These are phyloP conservation scores for Sporodiniella umbellata DNA, from an alignment of 371 early-diverging fungal genomes.

Conservation along the genomic window DNA sequence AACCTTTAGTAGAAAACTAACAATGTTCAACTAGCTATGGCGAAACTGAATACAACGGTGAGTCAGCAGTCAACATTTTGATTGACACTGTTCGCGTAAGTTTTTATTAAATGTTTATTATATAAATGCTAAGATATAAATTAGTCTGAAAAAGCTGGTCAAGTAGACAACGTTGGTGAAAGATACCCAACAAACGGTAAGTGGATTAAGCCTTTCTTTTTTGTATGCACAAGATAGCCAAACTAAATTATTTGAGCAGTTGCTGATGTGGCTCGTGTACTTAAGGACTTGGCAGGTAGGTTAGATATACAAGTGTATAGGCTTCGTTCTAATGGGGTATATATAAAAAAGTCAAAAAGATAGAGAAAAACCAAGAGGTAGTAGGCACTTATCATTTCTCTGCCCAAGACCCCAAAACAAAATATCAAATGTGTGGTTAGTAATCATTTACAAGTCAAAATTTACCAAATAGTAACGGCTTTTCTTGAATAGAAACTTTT, in stretches of 20 bases:
- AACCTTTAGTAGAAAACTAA: no score
- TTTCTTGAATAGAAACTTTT: slow-evolving; percentile 39
- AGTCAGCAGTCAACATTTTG: slow-evolving; percentile 77
- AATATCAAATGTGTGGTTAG: slow-evolving; percentile 77
- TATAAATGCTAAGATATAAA: no score
- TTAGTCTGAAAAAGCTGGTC: slow-evolving; percentile 19
- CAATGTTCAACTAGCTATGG: no score
- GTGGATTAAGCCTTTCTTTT: no score
- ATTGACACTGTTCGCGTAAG: slow-evolving; percentile 59
- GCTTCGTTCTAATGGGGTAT: no score
- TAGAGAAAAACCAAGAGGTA: slow-evolving; percentile 41
- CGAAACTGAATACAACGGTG: slow-evolving; percentile 57
- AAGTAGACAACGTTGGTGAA: slow-evolving; percentile 68
- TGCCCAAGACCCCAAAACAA: slow-evolving; percentile 63
- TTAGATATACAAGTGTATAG: not conserved
- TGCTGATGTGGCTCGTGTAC: slow-evolving; percentile 65
- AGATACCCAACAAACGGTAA: slow-evolving; percentile 83
- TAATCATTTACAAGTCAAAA: no score
- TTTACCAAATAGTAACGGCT: no score
- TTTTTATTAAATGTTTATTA: no score
- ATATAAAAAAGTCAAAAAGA: slow-evolving; percentile 42
- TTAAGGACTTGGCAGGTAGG: slow-evolving; percentile 56
- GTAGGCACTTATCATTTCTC: slow-evolving; percentile 71
- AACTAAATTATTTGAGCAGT: slow-evolving; percentile 45
- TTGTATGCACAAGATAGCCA: no score